Evolutionary conservation across 1,284 basidiomycete genomes (phyloP).

Genomic region (Malassezia obtusa): DNA sequence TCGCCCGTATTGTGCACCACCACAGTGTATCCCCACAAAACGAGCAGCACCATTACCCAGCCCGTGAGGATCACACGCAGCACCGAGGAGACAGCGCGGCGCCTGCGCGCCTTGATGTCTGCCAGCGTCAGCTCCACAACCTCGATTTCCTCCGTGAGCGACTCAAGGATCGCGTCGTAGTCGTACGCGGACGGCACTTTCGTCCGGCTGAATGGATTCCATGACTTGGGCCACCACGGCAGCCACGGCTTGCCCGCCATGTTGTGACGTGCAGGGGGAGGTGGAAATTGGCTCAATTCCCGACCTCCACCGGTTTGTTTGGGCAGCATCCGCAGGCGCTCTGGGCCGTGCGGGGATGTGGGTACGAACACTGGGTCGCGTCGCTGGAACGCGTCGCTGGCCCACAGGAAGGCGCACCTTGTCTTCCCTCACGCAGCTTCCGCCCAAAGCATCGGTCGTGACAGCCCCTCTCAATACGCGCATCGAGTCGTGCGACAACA

Average conservation of each 20-base stretch:
- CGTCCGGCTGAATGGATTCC: conserved; percentile 14
- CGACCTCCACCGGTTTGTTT: background rate
- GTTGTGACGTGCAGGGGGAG: too few relatives aligned
- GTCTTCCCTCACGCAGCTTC: background rate
- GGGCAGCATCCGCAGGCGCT: too few relatives aligned
- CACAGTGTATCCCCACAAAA: conserved; percentile 62
- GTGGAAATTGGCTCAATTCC: background rate
- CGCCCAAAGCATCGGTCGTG: background rate
- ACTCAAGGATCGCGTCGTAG: conserved; percentile 53
- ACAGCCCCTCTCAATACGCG: background rate
- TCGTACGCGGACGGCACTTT: conserved; percentile 35
- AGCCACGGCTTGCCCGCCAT: conserved; percentile 1
- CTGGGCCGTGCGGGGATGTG: too few relatives aligned
- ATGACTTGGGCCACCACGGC: conserved; percentile 16
- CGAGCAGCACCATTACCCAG: conserved; percentile 68
- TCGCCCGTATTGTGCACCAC: background rate
- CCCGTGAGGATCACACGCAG: conserved; percentile 63
- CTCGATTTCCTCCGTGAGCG: conserved; percentile 51
- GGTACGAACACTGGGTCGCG: too few relatives aligned
- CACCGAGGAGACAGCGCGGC: conserved; percentile 66
- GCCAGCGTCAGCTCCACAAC: conserved; percentile 64
- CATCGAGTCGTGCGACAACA: background rate
- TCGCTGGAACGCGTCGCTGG: too few relatives aligned
- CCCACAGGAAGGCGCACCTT: too few relatives aligned
- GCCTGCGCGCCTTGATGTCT: conserved; percentile 75